Base-by-base conservation (phyloP, 805 yeast species). In the Schizosaccharomyces octosporus region DNA sequence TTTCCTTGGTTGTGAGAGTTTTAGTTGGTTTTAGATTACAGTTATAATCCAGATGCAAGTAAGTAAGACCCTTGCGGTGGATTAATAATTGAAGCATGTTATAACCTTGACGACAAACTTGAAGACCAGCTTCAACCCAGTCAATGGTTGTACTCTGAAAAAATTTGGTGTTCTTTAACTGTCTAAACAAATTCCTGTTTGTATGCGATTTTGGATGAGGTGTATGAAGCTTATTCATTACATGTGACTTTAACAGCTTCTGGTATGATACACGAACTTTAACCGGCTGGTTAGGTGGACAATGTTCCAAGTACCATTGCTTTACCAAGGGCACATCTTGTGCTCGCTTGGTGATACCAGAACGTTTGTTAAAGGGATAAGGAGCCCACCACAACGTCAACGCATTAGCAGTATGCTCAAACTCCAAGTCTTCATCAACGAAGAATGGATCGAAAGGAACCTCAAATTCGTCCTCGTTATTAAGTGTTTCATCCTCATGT, bases 121-220 rank as follows among this genome's bases (percentile, higher is more conserved):
- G 97, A 62, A 93, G 74, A 36, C 97, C 98, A 0, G 97, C 98
- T 70, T 93, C 99, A 2, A 90, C 93, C 99, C 99, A 93, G 71
- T 93, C 98, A 60, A 93, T 82, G 0, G 89, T 78, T 0, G 98
- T 90, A 66, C 85, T 83, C 68, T 87, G 95, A 72, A 93, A 93
- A 70, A 80, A 93, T 67, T 87, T 89, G 0, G 98, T 93, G 58
- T 78, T 76, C 63, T 81, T 80, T 65, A 93, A 76, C 39, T 81
- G 76, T 64, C 80, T 81, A 32, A 93, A 69, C 15, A 93, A 72
- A 48, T 79, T 77, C 5, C 78, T 76, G 66, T 81, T 84, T 60
- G 77, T 76, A 57, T 72, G 76, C 41, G 74, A 73, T 1, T 75
- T 72, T 2, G 74, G 72, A 29, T 71, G 72, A 17, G 70, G 69